These are phyloP conservation scores for Cardamine occulta DNA, from an alignment of 345 rosid genomes.

Conservation along the genomic window DNA sequence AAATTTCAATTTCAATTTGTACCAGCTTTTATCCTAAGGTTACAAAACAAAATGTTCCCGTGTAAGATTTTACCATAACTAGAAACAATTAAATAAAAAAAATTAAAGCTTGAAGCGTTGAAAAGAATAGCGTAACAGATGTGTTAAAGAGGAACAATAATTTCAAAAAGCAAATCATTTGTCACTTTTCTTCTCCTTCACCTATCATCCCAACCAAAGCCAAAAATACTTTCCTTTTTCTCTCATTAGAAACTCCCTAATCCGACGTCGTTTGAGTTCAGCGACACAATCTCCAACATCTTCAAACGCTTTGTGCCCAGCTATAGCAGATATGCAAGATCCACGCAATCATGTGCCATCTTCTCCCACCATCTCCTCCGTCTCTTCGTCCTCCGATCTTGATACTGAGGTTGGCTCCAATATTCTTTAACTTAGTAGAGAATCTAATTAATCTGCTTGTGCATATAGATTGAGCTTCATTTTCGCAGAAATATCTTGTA, in stretches of 20 bases:
- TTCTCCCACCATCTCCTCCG: conserved; percentile 81
- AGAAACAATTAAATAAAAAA: background rate
- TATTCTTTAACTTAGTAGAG: background rate
- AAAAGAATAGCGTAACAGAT: conserved; percentile 29
- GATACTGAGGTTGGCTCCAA: conserved; percentile 73
- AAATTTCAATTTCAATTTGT: conserved; percentile 5
- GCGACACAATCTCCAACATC: conserved; percentile 10
- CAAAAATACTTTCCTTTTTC: conserved; percentile 28
- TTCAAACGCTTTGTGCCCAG: background rate
- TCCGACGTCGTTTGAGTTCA: conserved; percentile 23
- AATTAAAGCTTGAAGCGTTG: background rate
- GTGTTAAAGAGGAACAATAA: conserved; percentile 39
- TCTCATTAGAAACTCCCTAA: conserved; percentile 5
- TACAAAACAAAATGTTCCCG: background rate
- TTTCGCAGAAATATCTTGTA: background rate
- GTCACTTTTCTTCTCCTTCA: conserved; percentile 35
- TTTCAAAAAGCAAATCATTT: conserved; percentile 42
- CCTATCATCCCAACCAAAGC: conserved; percentile 32
- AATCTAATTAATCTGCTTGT: background rate
- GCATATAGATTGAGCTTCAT: background rate
- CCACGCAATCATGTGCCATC: conserved; percentile 54
- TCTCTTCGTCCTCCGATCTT: conserved; percentile 95
- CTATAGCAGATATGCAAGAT: conserved; percentile 53
- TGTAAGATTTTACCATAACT: background rate
- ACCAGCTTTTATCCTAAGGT: background rate